Evolutionary conservation across 2,329 filamentous ascomycete genomes (phyloP), one percentile per base, ranked within the genome.

Genomic region (Blastomyces emzantsi): DNA sequence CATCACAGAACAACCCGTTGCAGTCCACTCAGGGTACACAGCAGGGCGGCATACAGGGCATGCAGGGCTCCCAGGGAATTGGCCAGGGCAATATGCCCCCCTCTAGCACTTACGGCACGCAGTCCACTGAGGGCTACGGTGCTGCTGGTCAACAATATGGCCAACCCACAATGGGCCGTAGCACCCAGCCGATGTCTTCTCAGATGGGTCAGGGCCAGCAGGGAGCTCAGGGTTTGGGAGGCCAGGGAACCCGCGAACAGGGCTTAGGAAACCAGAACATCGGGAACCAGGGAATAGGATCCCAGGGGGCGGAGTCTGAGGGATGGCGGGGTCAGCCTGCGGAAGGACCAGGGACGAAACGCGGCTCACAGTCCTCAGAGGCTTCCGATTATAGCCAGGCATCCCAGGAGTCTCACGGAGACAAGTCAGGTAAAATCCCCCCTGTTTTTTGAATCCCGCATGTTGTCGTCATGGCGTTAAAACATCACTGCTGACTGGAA

Each of bases 401-500:
- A 33, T 45, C 52, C 43, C 28, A 61, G 30, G 51, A 61, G 22
- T 47, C 49, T 39, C 28, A 19, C 15, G 47, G 55, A 17, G 39
- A 28, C 30, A 56, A 64, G 47, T 59, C 55, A 39, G 60, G 62
- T 65, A 25, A 36, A n/a, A 47, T 52, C 45, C 54, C 54, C 30
- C 9, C 17, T 19, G 4, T 45, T n/a, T 36, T 47, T 58, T 28
- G 47, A 41, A 36, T n/a, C 19, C 43, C 17, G 4, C 13, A 30
- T 52, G 49, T 52, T 25, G 13, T 41, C 33, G 39, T 43, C 22
- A 19, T 5, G 52, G 9, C 17, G 56, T 43, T n/a, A 25, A n/a
- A n/a, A 9, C 19, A 22, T n/a, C 43, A 11, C 28, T 60, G 39
- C 61, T 56, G 3, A 51, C 33, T 45, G 28, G 51, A 41, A 41